Base-by-base conservation (phyloP, 2,329 filamentous ascomycete species). In the Ophioceras dolichostomum region DNA sequence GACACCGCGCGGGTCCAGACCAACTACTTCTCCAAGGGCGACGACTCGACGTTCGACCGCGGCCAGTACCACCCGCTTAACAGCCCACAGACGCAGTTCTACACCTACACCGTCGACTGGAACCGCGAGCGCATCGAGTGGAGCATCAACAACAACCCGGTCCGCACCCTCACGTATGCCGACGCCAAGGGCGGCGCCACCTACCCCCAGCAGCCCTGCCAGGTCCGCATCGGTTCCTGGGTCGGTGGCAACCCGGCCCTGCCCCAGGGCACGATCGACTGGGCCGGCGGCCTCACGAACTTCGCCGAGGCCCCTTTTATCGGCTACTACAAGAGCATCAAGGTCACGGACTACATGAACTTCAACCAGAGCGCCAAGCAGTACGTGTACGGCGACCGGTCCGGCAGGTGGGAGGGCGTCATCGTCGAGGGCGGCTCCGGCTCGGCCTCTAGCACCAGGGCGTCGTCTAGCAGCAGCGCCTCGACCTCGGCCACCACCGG, bases 211-310 rank as follows among this genome's bases (percentile, higher is more conserved):
- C 80, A 77, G 1, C 80, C 80, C 9, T 79, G 79, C 70, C 69
- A 71, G 39, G 53, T 80, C 10, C 45, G 87, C 46, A 96, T 94
- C 58, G 88, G 85, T 17, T 79, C 84, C 35, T 98, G 91, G 89
- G 87, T 98, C 47, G 91, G 93, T 33, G 91, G 91, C 32, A 95
- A 87, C 60, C 95, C 68, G 45, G 55, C 59, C 39, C 54, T 63
- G 27, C 55, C 65, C n/a, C 42, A 59, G 42, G 77, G 79, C 34
- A 80, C 76, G 18, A 67, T 79, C 40, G 53, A 72, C 38, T 84
- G 79, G 80, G 78, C 79, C 32, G 78, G 79, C 34, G 79, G 80
- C 39, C 43, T 52, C 36, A 57, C 70, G 46, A 57, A 73, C 52
- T 74, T 72, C 51, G 48, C 47, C 45, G 45, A 70, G 47, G 68